Percentiles rank a stretch among this genome's conserved stretches.
Conservation (phyloP, 768 basidiomycete genomes). For the Mycena galericulata region DNA sequence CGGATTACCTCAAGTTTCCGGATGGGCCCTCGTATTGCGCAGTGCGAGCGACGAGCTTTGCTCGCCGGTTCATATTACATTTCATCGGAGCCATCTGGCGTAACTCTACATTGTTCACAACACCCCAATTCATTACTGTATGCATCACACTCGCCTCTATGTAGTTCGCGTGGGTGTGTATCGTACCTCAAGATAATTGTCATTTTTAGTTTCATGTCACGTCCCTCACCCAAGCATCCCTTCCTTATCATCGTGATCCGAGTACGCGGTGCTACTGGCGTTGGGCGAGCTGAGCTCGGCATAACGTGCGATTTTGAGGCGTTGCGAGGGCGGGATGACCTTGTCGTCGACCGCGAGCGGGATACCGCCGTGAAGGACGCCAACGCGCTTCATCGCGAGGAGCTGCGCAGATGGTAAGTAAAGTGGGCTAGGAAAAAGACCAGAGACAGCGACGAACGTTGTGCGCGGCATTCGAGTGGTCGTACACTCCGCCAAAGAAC, state of each 20-base stretch:
- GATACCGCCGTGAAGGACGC: conserved; percentile 70
- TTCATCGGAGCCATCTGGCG: too few relatives aligned
- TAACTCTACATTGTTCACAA: too few relatives aligned
- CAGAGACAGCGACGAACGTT: conserved; percentile 65
- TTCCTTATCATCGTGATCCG: conserved; percentile 49
- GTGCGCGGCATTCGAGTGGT: conserved; percentile 90
- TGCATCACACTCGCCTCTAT: neutral
- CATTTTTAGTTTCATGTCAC: neutral
- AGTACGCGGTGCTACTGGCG: conserved; percentile 66
- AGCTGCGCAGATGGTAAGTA: conserved; percentile 47
- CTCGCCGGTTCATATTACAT: too few relatives aligned
- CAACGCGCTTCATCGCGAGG: conserved; percentile 76
- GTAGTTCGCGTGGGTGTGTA: conserved; percentile 13
- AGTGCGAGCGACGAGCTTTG: too few relatives aligned
- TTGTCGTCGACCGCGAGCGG: conserved; percentile 71
- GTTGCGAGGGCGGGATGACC: conserved; percentile 77
- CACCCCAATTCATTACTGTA: neutral
- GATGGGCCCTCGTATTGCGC: too few relatives aligned
- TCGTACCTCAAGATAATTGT: conserved; percentile 17
- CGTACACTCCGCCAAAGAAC: conserved; percentile 94
- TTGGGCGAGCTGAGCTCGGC: conserved; percentile 67
- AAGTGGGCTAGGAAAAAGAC: neutral
- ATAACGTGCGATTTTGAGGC: conserved; percentile 76
- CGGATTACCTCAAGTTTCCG: too few relatives aligned
- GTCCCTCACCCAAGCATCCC: conserved; percentile 20